Evolutionary conservation across 2,329 filamentous ascomycete genomes (phyloP).

Genomic region (Gyromitra esculenta): DNA sequence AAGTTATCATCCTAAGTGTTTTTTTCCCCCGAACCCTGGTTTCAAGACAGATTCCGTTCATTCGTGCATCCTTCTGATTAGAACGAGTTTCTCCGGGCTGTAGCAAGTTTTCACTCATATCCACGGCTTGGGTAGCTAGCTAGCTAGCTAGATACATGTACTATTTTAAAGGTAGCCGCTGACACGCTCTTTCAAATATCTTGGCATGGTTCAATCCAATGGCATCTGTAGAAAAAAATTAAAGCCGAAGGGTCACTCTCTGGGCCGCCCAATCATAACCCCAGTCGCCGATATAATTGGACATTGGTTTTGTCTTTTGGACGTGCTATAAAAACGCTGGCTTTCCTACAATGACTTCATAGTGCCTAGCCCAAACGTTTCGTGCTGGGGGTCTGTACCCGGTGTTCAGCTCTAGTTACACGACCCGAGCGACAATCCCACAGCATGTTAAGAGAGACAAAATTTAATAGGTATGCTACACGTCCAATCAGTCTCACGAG

Average conservation of each 20-base stretch:
- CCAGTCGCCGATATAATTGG: not conserved
- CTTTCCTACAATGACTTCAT: constrained; percentile 16
- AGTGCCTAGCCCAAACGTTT: constrained; percentile 4
- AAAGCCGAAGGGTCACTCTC: not conserved
- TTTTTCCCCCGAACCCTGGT: constrained; percentile 28
- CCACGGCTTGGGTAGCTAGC: not conserved
- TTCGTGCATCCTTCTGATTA: constrained; percentile 30
- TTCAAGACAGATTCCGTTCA: constrained; percentile 26
- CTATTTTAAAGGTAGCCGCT: not conserved
- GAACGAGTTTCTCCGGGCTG: constrained; percentile 12
- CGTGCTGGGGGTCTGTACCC: constrained; percentile 2
- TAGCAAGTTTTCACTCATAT: constrained; percentile 7
- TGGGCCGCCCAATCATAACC: not conserved
- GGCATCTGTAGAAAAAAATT: not conserved
- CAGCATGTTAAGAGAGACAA: not conserved
- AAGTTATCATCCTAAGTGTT: constrained; percentile 8
- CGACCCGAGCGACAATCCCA: not conserved
- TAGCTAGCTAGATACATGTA: too few relatives aligned
- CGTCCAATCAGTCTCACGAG: constrained; percentile 1
- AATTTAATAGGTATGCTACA: not conserved
- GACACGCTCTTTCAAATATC: not conserved
- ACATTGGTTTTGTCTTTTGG: constrained; percentile 2
- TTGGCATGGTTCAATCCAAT: not conserved
- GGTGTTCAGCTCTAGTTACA: constrained; percentile 14
- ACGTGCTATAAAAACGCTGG: constrained; percentile 2